phyloP scores from a whole-genome alignment of 2,329 filamentous ascomycete genomes.

The Colletotrichum noveboracense region DNA sequence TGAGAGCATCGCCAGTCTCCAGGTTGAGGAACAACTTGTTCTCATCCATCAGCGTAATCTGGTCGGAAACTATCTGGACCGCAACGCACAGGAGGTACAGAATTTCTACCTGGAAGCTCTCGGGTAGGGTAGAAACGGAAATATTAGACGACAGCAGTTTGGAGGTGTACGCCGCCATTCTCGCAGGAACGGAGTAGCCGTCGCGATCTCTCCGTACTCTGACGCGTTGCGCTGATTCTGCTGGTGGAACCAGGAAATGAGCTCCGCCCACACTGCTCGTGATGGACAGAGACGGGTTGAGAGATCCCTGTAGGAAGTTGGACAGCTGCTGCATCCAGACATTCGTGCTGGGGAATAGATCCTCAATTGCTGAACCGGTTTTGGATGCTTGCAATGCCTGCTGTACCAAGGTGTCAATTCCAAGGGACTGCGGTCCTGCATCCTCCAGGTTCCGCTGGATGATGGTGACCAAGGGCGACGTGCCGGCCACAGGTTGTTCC shows the following conservation, averaged over 20 bases:
- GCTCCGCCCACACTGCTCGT: conserved; percentile 76
- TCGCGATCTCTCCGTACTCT: conserved; percentile 64
- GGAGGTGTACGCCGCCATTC: conserved; percentile 75
- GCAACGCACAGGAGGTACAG: conserved; percentile 58
- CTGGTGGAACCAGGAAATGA: conserved; percentile 63
- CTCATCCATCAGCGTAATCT: conserved; percentile 50
- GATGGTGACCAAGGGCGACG: conserved; percentile 52
- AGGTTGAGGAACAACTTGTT: conserved; percentile 53
- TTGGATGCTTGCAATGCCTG: conserved; percentile 49
- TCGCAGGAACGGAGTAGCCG: conserved; percentile 74
- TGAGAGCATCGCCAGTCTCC: conserved; percentile 36
- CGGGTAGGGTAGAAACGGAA: conserved; percentile 42
- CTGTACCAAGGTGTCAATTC: conserved; percentile 57
- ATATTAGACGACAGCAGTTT: conserved; percentile 56
- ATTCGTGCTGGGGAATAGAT: conserved; percentile 66
- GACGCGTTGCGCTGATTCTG: conserved; percentile 22
- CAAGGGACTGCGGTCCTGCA: conserved; percentile 53
- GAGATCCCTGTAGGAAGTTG: conserved; percentile 55
- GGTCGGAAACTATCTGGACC: conserved; percentile 57
- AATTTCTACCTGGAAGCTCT: conserved; percentile 51
- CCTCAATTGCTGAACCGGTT: conserved; percentile 37
- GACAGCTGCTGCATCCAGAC: conserved; percentile 71
- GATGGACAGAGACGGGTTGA: conserved; percentile 72
- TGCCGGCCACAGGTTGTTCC: conserved; percentile 46
- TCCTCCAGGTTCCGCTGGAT: conserved; percentile 61